phyloP scores from a whole-genome alignment of 1,139 yeast genomes.

The Lodderomyces parapsilosis region DNA sequence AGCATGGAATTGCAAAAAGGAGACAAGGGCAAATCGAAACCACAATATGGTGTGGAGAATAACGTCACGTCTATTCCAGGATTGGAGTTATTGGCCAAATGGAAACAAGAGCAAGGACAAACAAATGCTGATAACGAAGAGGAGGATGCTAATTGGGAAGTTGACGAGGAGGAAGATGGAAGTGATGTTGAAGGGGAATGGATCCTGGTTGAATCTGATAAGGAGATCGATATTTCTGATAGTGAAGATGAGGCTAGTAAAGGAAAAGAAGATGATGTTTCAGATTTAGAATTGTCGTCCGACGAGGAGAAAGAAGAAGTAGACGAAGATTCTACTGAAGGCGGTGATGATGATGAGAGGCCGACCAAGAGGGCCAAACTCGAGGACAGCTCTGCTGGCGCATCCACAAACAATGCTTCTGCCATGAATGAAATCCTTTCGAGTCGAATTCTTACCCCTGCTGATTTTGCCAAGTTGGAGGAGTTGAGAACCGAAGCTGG shows the following conservation, averaged over 20 bases:
- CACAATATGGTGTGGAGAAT: conserved; percentile 64
- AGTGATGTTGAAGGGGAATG: conserved; percentile 64
- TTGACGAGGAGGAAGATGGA: conserved; percentile 37
- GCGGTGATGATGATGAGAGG: conserved; percentile 27
- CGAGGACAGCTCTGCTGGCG: conserved; percentile 14
- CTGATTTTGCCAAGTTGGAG: conserved; percentile 93
- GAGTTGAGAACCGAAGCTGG: conserved; percentile 86
- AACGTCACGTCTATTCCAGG: conserved; percentile 78
- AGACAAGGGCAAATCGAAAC: conserved; percentile 47
- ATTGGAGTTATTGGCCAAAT: conserved; percentile 80
- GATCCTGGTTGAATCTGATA: conserved; percentile 59
- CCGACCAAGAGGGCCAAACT: conserved; percentile 26
- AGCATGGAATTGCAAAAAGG: conserved; percentile 73
- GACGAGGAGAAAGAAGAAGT: conserved; percentile 36
- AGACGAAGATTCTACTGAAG: conserved; percentile 39
- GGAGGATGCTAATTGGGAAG: conserved; percentile 43
- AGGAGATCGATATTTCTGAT: conserved; percentile 55
- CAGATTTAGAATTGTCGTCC: conserved; percentile 35
- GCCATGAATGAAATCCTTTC: conserved; percentile 68
- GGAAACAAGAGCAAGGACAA: conserved; percentile 74
- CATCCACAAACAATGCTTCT: conserved; percentile 23
- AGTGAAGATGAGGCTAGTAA: conserved; percentile 33
- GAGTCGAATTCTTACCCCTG: conserved; percentile 85
- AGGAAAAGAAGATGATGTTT: conserved; percentile 44
- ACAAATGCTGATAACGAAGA: conserved; percentile 41